phyloP scores from a whole-genome alignment of 345 rosid genomes.

The Pistacia integerrima region DNA sequence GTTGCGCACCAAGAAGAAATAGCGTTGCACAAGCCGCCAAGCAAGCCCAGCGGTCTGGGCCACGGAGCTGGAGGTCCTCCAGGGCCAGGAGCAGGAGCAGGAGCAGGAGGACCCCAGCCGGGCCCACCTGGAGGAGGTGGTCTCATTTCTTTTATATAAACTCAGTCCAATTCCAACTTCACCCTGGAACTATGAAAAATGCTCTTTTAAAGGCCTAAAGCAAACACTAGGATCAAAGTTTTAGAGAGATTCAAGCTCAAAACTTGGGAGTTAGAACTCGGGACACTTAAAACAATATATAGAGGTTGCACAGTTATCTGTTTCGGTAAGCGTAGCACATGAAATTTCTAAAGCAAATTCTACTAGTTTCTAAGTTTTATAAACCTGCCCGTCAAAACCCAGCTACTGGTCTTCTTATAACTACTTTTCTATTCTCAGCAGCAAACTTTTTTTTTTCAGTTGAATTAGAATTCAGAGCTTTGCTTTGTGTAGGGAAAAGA shows the following conservation, averaged over 20 bases:
- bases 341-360: neutral
- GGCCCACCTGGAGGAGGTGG: conserved; percentile 31
- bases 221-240: neutral
- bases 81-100: conserved; percentile 15
- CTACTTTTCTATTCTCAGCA: neutral
- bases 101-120: neutral
- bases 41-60: conserved; percentile 10
- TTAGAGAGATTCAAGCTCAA: neutral
- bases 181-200: too few relatives aligned
- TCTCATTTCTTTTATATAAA: conserved; percentile 12
- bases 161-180: neutral
- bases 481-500: conserved; percentile 14
- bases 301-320: neutral
- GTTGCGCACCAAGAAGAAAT: conserved; percentile 30
- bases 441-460: neutral
- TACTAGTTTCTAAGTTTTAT: neutral
- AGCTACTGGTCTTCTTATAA: conserved; percentile 4
- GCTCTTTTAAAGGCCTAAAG: neutral
- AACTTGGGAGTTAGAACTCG: neutral
- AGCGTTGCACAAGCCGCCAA: conserved; percentile 28
- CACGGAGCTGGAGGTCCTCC: conserved; percentile 12
- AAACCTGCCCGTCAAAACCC: conserved; percentile 13
- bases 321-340: neutral
- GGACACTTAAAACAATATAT: neutral
- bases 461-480: conserved; percentile 2